Evolutionary conservation across 768 basidiomycete genomes (phyloP).

Genomic region (Agaricus bisporus): DNA sequence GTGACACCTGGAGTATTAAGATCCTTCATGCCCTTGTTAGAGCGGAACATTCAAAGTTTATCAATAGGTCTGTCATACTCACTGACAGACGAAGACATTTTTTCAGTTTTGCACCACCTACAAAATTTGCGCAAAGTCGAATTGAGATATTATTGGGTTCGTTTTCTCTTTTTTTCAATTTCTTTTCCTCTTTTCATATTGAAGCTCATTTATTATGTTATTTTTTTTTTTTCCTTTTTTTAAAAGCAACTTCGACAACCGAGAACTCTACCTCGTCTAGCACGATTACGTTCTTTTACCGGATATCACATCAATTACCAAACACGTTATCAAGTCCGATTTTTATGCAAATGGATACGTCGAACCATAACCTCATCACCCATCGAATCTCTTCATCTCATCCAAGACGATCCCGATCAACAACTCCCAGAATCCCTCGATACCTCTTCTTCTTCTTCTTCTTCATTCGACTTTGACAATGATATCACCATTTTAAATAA

Average conservation of each 20-base stretch:
- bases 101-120: conserved; percentile 37
- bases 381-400: conserved; percentile 25
- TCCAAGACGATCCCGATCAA: conserved; percentile 19
- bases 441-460: too few relatives aligned
- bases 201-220: background rate
- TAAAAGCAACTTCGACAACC: conserved; percentile 38
- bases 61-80: conserved; percentile 56
- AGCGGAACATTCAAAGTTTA: conserved; percentile 27
- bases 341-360: conserved; percentile 36
- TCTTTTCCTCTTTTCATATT: background rate
- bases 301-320: conserved; percentile 16
- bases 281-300: conserved; percentile 19
- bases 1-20: conserved; percentile 55
- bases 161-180: conserved; percentile 10
- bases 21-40: conserved; percentile 33
- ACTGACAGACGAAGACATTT: conserved; percentile 46
- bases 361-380: conserved; percentile 28
- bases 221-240: background rate
- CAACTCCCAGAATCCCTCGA: conserved; percentile 1
- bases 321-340: conserved; percentile 19
- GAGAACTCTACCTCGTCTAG: conserved; percentile 13
- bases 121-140: conserved; percentile 31
- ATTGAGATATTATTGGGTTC: conserved; percentile 47
- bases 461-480: background rate
- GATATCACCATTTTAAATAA: background rate